A percentile compares a stretch with the other conserved stretches of the same genome.
phyloP scores from a whole-genome alignment of 2,329 filamentous ascomycete species.

The Atkinsonella texensis region DNA sequence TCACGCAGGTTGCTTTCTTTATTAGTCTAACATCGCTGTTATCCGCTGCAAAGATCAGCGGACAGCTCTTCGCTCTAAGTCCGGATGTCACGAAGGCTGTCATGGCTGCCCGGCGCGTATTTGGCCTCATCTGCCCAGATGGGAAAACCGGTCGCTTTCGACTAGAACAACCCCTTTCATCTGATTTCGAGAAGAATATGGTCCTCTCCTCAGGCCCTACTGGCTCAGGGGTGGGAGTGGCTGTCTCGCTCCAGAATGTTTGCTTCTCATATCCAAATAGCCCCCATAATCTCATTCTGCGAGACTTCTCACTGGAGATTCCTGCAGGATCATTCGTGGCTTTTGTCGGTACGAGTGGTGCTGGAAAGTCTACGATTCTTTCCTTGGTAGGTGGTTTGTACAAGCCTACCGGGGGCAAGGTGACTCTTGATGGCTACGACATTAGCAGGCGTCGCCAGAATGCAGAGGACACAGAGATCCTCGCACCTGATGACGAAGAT shows the following conservation, averaged over 20 bases:
- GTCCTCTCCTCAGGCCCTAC: constrained; percentile 2
- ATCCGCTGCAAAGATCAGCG: background rate
- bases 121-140: constrained; percentile 17
- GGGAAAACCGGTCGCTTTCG: background rate
- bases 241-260: background rate
- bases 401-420: constrained; percentile 32
- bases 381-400: constrained; percentile 38
- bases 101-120: constrained; percentile 36
- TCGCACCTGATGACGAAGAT: background rate
- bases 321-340: constrained; percentile 26
- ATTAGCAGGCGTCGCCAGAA: background rate
- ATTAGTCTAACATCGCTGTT: constrained; percentile 29
- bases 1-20: constrained; percentile 43
- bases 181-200: background rate
- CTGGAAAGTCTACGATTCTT: constrained; percentile 32
- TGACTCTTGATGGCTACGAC: constrained; percentile 31
- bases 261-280: background rate
- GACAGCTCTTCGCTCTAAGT: background rate
- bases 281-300: constrained; percentile 7
- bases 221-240: constrained; percentile 21
- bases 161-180: background rate
- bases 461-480: background rate
- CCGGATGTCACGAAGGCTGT: constrained; percentile 37
- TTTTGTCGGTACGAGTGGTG: constrained; percentile 32
- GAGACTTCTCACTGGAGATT: constrained; percentile 17